A percentile compares a stretch with the other conserved stretches of the same genome.
phyloP scores from a whole-genome alignment of 1,284 basidiomycete genomes.

The Austroboletus sp. region DNA sequence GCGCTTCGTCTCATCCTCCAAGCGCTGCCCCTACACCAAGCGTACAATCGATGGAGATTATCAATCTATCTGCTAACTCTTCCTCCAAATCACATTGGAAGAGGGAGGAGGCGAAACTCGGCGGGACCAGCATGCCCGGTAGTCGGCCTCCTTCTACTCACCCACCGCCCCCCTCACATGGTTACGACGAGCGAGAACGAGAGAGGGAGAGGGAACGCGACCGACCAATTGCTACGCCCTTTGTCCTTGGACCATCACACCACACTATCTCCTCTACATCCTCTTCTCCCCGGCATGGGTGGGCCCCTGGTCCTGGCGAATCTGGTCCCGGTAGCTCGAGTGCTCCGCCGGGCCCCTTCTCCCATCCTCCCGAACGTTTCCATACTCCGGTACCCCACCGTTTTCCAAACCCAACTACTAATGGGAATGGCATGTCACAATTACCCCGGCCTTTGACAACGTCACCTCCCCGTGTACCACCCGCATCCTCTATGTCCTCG shows the following conservation, averaged over 20 bases:
- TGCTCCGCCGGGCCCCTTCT: slow-evolving; percentile 12
- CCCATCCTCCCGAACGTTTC: slow-evolving; percentile 23
- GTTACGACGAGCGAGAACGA: slow-evolving; percentile 23
- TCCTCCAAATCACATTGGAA: slow-evolving; percentile 29
- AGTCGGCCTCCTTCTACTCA: slow-evolving; percentile 30
- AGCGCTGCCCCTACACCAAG: slow-evolving; percentile 25
- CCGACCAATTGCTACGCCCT: slow-evolving; percentile 30
- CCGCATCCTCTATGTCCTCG: slow-evolving; percentile 14
- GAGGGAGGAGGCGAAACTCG: slow-evolving; percentile 23
- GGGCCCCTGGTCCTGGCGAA: slow-evolving; percentile 23
- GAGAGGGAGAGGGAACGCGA: slow-evolving; percentile 26
- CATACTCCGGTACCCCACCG: slow-evolving; percentile 29
- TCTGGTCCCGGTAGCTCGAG: slow-evolving; percentile 13
- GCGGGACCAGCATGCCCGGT: slow-evolving; percentile 26
- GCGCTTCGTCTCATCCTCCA: slow-evolving; percentile 17
- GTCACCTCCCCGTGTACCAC: slow-evolving; percentile 23
- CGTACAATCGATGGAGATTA: slow-evolving; percentile 30
- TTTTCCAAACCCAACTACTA: slow-evolving; percentile 20
- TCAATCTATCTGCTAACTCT: slow-evolving; percentile 26
- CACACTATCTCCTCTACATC: slow-evolving; percentile 19
- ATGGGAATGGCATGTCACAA: slow-evolving; percentile 23
- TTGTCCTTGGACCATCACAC: slow-evolving; percentile 32
- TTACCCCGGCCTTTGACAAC: slow-evolving; percentile 26
- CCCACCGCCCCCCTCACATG: slow-evolving; percentile 20
- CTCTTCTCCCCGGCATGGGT: slow-evolving; percentile 29